Base-by-base conservation (phyloP, 768 basidiomycete species). In the Tylopilus sp. region DNA sequence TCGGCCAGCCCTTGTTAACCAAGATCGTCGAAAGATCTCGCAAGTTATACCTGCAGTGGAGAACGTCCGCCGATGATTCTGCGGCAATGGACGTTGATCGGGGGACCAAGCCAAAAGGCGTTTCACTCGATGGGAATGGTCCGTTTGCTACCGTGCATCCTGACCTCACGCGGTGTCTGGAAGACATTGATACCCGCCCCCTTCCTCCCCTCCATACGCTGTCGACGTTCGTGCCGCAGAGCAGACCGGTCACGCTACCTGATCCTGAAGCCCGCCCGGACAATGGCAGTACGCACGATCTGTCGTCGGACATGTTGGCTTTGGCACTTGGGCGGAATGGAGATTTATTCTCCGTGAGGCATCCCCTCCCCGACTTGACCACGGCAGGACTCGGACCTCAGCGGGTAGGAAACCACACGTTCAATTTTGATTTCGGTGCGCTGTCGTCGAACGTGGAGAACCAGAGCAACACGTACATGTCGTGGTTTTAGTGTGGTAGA, bases 351-450 rank as follows among this genome's bases (percentile, higher is more conserved):
- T 58, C 65, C 1, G 55, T 59, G 49, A 56, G 58, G 31, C 60
- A 58, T 17, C 43, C 59, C 21, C 45, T 57, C 31, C 40, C 57
- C 26, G 67, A 68, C 28, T 56, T 53, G 30, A 33, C 57, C 4
- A 54, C 64, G 0, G 43, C 62, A 42, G 60, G 64, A 0, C 55
- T 55, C 28, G 70, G 68, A 38, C 57, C 59, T 1, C 68, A 71
- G 45, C 67, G 84, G 31, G 77, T 85, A 34, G 77, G 74, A 38
- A 77, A 78, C 57, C 76, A 80, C 50, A 76, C 74, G 30, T 81
- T 82, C 58, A 83, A 85, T 65, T 80, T 84, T 61, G 83, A 84
- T 54, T 75, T 83, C 59, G 84, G 84, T 6, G 83, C 81, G 21
- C 62, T 85, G 55, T 79, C 74, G 26, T 73, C 74, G 42, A 77